Percentiles rank a stretch among this genome's conserved stretches.
Evolutionary conservation across 257 asterid genomes (phyloP).

Genomic region (Craterostigma plantagineum): DNA sequence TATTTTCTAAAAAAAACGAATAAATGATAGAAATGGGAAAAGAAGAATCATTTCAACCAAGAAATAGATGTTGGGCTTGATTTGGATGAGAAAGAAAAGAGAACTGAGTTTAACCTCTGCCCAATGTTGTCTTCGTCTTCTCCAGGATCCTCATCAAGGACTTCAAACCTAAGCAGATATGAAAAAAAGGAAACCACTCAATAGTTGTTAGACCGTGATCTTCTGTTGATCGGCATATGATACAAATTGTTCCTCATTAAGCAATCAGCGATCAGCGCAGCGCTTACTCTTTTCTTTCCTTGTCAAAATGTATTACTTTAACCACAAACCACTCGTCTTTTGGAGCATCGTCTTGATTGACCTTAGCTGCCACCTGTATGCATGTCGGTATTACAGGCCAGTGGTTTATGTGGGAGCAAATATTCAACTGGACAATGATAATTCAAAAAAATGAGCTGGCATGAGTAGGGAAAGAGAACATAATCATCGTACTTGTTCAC

Average conservation of each 20-base stretch:
- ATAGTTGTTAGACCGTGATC: too few species aligned
- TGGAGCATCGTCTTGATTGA: conserved; percentile 67
- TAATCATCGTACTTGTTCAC: conserved; percentile 61
- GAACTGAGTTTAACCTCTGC: conserved; percentile 37
- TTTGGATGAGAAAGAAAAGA: background rate
- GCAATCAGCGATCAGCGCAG: too few species aligned
- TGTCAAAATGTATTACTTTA: conserved; percentile 87
- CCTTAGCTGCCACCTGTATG: conserved; percentile 97
- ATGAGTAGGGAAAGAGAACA: background rate
- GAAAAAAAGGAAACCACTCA: too few species aligned
- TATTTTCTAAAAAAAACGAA: conserved; percentile 59
- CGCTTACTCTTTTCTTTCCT: conserved; percentile 77
- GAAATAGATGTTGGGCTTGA: background rate
- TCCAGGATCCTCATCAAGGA: conserved; percentile 91
- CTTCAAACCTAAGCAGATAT: conserved; percentile 92
- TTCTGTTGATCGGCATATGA: too few species aligned
- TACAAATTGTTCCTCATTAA: too few species aligned
- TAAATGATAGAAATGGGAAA: too few species aligned
- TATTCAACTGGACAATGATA: too few species aligned
- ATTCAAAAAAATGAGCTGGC: too few species aligned
- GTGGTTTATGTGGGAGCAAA: too few species aligned
- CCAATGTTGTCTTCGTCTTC: conserved; percentile 93
- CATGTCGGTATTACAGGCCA: too few species aligned
- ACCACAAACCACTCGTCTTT: conserved; percentile 97
- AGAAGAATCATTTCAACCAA: too few species aligned